Base-by-base conservation (phyloP, 345 rosid species). In the Jatropha curcas region DNA sequence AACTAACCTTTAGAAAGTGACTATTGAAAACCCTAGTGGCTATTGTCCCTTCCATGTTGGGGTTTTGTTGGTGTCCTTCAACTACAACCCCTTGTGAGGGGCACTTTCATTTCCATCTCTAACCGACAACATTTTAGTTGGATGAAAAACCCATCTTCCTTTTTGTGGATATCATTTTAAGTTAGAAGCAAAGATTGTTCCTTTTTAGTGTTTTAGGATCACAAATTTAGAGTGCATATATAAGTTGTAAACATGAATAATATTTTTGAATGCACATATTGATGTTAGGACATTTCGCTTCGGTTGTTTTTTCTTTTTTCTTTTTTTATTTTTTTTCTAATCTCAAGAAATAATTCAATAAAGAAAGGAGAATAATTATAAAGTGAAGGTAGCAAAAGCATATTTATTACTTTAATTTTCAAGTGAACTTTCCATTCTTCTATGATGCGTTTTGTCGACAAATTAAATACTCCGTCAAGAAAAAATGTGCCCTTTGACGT, bases 61-160 rank as follows among this genome's bases (percentile, higher is more conserved):
- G 71, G 41, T 37, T 24, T 52, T 16, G 76, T 61, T 30, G 53
- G 72, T 19, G 61, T 64, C 59, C 35, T 39, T 20, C 56, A 52
- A 64, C 65, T 55, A 30, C 88, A 87, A 56, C 55, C 84, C 88
- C 90, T 76, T 68, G 86, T 82, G 83, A 70, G 71, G 67, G 83
- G 60, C 82, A 67, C 76, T 76, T 73, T 70, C 81, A 48, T 12
- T n/a, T 60, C 66, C 71, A 68, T 25, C 37, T 63, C 34, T 13
- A 41, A 59, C 52, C 1, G 19, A 51, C 73, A 64, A 57, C 71
- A 71, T 71, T 60, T 41, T n/a, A n/a, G n/a, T n/a, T 59, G 84
- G 86, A 83, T 73, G n/a, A n/a, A 37, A 74, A 69, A 57, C 60
- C 76, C 83, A 73, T 80, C 27, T 61, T 70, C 71, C 72, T 71